Percentiles rank a stretch among this genome's conserved stretches.
These are phyloP conservation scores for Tetragonia tetragonoides DNA, from an alignment of 148 eudicot species.

Conservation along the genomic window DNA sequence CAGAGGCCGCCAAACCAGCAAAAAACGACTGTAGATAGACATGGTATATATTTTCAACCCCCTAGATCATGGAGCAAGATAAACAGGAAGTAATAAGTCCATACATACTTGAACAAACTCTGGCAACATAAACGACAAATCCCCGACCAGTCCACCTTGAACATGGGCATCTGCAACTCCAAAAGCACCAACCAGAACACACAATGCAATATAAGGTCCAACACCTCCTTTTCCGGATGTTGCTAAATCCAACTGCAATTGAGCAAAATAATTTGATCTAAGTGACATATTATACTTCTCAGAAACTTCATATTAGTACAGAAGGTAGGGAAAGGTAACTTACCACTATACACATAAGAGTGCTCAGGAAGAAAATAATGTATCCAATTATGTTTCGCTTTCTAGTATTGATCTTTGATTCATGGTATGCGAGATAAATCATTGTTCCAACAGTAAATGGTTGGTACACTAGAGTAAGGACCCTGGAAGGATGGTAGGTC, in stretches of 20 bases:
- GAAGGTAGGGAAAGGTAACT: not conserved
- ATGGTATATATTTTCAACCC: not conserved
- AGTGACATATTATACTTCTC: not conserved
- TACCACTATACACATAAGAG: constrained; percentile 36
- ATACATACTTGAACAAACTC: constrained; percentile 57
- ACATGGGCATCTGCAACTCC: constrained; percentile 73
- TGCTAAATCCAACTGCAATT: constrained; percentile 54
- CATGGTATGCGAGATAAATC: constrained; percentile 46
- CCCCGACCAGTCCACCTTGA: constrained; percentile 82
- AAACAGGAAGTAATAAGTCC: no score
- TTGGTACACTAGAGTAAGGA: constrained; percentile 75
- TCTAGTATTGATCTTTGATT: constrained; percentile 56
- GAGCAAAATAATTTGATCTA: not conserved
- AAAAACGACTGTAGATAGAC: constrained; percentile 52
- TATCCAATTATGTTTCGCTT: constrained; percentile 56
- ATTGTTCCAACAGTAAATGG: constrained; percentile 61
- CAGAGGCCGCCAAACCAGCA: constrained; percentile 57
- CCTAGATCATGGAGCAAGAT: not conserved
- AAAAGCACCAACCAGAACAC: constrained; percentile 46
- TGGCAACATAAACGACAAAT: constrained; percentile 63
- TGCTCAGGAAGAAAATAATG: constrained; percentile 41
- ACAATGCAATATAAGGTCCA: constrained; percentile 47
- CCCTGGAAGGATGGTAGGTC: constrained; percentile 78
- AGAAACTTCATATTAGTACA: not conserved
- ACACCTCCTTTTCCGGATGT: constrained; percentile 60